These are phyloP conservation scores for Chalciporus piperatoides DNA, from an alignment of 1,284 basidiomycete species.

Conservation along the genomic window DNA sequence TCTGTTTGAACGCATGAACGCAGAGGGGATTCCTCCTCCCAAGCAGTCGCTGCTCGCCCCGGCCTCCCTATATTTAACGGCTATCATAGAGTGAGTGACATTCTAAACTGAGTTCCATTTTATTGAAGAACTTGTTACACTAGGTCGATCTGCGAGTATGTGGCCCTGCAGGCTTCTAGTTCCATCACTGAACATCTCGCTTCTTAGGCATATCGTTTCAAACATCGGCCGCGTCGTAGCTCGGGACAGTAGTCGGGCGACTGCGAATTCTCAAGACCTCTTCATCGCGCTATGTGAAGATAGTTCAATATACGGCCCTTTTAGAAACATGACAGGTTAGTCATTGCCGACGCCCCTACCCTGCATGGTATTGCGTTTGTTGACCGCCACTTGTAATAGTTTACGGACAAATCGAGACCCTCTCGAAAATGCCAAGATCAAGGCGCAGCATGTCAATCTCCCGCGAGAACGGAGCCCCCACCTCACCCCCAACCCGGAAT, in stretches of 20 bases:
- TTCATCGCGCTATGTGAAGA: slow-evolving; percentile 88
- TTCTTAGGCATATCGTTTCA: slow-evolving; percentile 70
- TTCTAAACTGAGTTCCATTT: slow-evolving; percentile 15
- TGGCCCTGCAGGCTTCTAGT: slow-evolving; percentile 19
- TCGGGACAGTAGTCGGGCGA: slow-evolving; percentile 76
- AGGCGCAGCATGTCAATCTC: slow-evolving; percentile 69
- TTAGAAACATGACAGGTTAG: slow-evolving; percentile 83
- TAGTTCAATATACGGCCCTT: slow-evolving; percentile 75
- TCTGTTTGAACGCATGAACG: slow-evolving; percentile 57
- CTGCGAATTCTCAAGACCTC: slow-evolving; percentile 74
- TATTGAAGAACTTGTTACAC: slow-evolving; percentile 16
- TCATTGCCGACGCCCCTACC: slow-evolving; percentile 1
- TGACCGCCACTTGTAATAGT: slow-evolving; percentile 39
- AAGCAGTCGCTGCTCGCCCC: slow-evolving; percentile 66
- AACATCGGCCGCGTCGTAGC: slow-evolving; percentile 81
- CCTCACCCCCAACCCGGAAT: slow-evolving; percentile 25
- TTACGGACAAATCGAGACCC: slow-evolving; percentile 71
- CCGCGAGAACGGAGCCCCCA: slow-evolving; percentile 37
- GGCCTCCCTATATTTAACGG: slow-evolving; percentile 84
- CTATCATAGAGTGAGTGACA: slow-evolving; percentile 81
- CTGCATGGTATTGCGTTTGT: slow-evolving; percentile 6
- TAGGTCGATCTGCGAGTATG: slow-evolving; percentile 83
- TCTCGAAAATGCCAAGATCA: slow-evolving; percentile 53
- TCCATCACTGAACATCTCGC: neutral
- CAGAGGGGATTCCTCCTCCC: slow-evolving; percentile 45